phyloP scores from a whole-genome alignment of 2,329 filamentous ascomycete genomes.

The Aspergillus aculeatus region DNA sequence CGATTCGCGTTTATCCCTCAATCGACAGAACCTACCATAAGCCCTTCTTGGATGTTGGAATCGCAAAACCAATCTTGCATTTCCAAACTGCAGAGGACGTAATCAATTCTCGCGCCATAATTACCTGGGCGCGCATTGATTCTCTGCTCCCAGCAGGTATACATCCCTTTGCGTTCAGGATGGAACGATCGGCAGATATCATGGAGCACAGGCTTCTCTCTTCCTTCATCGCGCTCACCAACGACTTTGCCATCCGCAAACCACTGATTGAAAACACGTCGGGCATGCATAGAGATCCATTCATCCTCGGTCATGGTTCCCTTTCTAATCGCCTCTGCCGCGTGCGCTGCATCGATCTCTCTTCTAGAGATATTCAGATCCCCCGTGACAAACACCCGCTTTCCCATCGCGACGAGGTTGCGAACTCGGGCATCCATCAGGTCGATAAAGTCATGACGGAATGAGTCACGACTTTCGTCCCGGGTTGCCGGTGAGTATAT shows the following conservation, averaged over 20 bases:
- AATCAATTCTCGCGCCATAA: conserved; percentile 90
- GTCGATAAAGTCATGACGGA: conserved; percentile 75
- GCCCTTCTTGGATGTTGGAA: conserved; percentile 85
- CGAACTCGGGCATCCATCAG: conserved; percentile 80
- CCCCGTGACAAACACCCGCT: conserved; percentile 79
- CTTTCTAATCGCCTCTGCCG: conserved; percentile 69
- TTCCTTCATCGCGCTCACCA: conserved; percentile 63
- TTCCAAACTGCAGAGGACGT: conserved; percentile 76
- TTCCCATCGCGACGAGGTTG: conserved; percentile 76
- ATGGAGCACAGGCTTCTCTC: conserved; percentile 71
- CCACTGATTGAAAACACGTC: conserved; percentile 83
- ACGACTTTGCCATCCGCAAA: conserved; percentile 69
- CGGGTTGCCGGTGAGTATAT: conserved; percentile 89
- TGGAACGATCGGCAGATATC: conserved; percentile 84
- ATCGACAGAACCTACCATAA: conserved; percentile 58
- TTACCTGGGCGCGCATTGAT: conserved; percentile 95
- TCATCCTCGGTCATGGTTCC: conserved; percentile 66
- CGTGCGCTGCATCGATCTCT: conserved; percentile 73
- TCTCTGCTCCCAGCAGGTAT: conserved; percentile 94
- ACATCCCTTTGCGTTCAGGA: conserved; percentile 81
- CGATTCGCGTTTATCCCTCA: neutral
- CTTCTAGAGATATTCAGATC: conserved; percentile 78
- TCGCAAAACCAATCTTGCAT: conserved; percentile 78
- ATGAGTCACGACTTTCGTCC: conserved; percentile 79
- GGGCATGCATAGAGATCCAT: conserved; percentile 69